Conservation (phyloP, 2,329 filamentous ascomycete species). For the Neobulgaria alba region DNA sequence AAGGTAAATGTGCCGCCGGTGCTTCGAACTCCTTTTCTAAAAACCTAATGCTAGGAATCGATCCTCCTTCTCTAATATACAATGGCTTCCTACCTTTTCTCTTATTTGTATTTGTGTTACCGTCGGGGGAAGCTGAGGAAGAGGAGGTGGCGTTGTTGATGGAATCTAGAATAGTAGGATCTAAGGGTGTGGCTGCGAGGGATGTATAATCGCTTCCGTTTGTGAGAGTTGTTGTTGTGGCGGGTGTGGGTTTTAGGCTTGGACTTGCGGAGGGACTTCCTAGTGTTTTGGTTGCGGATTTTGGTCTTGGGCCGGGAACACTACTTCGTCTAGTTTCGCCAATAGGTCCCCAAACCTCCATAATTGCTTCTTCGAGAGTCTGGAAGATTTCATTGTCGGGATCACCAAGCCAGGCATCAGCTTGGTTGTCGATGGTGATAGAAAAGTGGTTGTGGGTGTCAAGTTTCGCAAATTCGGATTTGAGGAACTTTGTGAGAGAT, state of each 20-base stretch:
- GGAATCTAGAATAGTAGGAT: conserved; percentile 16
- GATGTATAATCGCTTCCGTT: conserved; percentile 33
- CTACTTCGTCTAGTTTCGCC: conserved; percentile 28
- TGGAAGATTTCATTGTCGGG: conserved; percentile 85
- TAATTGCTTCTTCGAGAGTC: conserved; percentile 76
- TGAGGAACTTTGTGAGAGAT: conserved; percentile 57
- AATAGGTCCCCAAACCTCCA: conserved; percentile 71
- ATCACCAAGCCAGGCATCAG: conserved; percentile 93
- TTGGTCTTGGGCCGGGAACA: conserved; percentile 31
- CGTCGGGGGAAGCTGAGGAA: conserved; percentile 2
- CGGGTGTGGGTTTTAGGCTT: conserved; percentile 34
- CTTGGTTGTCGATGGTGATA: conserved; percentile 82
- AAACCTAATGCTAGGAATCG: conserved; percentile 89
- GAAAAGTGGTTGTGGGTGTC: conserved; percentile 73
- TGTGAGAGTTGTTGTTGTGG: conserved; percentile 43
- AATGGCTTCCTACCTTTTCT: conserved; percentile 52
- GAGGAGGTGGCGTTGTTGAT: conserved; percentile 15
- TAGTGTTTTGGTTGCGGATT: conserved; percentile 12
- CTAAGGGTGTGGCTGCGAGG: conserved; percentile 19
- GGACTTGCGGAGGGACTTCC: conserved; percentile 17
- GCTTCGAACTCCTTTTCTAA: conserved; percentile 89
- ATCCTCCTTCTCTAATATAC: conserved; percentile 92
- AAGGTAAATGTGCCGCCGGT: conserved; percentile 85
- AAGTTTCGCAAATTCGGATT: conserved; percentile 62
- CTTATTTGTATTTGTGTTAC: conserved; percentile 1